Evolutionary conservation across 202 grass and related monocot species (phyloP), one percentile per base, ranked within the genome.

Genomic region (Zoysia matrella): DNA sequence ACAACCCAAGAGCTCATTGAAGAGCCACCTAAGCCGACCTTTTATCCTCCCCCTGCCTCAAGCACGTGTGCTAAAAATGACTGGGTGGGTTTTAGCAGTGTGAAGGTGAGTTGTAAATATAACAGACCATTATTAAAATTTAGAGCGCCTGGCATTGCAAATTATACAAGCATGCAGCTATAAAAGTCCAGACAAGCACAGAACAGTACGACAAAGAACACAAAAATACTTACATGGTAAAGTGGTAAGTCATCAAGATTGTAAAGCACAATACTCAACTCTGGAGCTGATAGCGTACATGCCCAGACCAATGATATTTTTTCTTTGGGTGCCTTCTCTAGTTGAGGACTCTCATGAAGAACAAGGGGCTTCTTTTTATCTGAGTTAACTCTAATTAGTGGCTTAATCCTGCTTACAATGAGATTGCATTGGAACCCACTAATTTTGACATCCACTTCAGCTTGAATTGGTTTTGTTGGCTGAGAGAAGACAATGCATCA

Each of bases 341-440:
- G 74, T 60, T 85, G 89, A 81, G 82, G 54, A 85, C 75, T 90
- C 56, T 93, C 90, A 86, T 2, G 69, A 90, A 90, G 79, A 85
- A 93, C 86, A 84, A 83, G 60, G 6, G 75, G 74, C 82, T 93
- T 91, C 79, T 91, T 95, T 85, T 95, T 93, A 78, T 87, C 84
- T 61, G 87, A 61, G 41, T 80, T 84, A 55, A 93, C 66, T 47
- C 76, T 80, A 80, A 98, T 80, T 80, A 92, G 72, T 71, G 95
- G 92, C 75, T 84, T 88, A 81, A 98, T 90, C 90, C 88, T 98
- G 90, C 88, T 91, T 75, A 91, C 77, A 90, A 91, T 90, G 69
- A 98, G 65, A 65, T 98, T 98, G 79, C 90, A 93, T 73, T 86
- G 86, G 18, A 65, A 87, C 11, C 92, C 90, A 77, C 80, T 88